Conservation (phyloP, 2,329 filamentous ascomycete genomes). For the Teratosphaeria epicoccoides region DNA sequence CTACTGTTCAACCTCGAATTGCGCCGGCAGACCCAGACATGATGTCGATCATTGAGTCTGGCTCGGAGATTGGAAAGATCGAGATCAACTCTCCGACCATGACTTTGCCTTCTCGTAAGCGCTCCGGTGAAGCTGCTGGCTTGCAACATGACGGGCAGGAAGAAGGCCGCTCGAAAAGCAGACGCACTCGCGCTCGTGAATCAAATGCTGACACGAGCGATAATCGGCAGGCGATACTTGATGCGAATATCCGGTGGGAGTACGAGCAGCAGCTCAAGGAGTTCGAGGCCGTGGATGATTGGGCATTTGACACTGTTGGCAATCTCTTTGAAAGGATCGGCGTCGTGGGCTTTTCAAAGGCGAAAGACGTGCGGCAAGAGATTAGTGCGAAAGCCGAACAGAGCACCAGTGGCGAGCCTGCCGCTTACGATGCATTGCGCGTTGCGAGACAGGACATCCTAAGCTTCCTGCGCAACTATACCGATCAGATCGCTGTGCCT, state of each 20-base stretch:
- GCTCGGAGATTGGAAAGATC: slow-evolving; percentile 21
- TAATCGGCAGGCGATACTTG: slow-evolving; percentile 24
- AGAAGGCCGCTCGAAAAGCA: slow-evolving; percentile 47
- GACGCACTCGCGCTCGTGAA: slow-evolving; percentile 50
- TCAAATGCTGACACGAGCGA: slow-evolving; percentile 38
- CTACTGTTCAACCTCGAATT: slow-evolving; percentile 23
- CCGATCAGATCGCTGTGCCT: slow-evolving; percentile 17
- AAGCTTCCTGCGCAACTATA: slow-evolving; percentile 19
- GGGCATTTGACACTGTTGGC: slow-evolving; percentile 44
- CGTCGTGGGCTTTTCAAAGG: slow-evolving; percentile 29
- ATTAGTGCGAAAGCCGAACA: slow-evolving; percentile 7
- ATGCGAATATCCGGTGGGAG: slow-evolving; percentile 44
- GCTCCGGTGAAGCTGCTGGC: slow-evolving; percentile 50
- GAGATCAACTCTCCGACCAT: slow-evolving; percentile 23
- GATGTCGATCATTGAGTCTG: slow-evolving; percentile 5
- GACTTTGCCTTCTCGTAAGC: slow-evolving; percentile 42
- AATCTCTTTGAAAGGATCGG: slow-evolving; percentile 43
- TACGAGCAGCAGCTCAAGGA: slow-evolving; percentile 45
- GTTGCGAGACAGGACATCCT: slow-evolving; percentile 15
- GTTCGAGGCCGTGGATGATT: slow-evolving; percentile 46
- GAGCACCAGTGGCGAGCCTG: background rate
- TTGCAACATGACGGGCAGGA: slow-evolving; percentile 45
- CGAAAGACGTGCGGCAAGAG: slow-evolving; percentile 20
- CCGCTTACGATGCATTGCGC: slow-evolving; percentile 6
- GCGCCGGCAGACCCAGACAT: slow-evolving; percentile 18